phyloP scores from a whole-genome alignment of 2,329 filamentous ascomycete species.

The Aspergillus sp. region DNA sequence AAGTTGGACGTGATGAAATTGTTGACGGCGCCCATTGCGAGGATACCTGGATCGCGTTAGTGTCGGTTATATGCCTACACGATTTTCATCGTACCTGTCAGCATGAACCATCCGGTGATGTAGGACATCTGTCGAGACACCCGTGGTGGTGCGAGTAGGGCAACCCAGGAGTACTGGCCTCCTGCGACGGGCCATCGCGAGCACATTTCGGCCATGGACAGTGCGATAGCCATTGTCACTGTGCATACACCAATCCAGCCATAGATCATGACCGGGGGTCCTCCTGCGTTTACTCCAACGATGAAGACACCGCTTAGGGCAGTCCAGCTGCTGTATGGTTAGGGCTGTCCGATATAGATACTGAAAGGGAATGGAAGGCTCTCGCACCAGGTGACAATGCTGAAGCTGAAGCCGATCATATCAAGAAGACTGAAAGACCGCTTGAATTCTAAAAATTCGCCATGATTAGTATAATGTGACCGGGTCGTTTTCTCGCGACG shows the following conservation, averaged over 20 bases:
- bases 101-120: slow-evolving; percentile 47
- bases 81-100: slow-evolving; percentile 20
- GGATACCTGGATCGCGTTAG: slow-evolving; percentile 24
- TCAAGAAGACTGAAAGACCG: slow-evolving; percentile 53
- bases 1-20: slow-evolving; percentile 56
- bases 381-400: slow-evolving; percentile 50
- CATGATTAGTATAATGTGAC: too few species aligned
- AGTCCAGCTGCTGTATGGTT: slow-evolving; percentile 43
- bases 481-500: neutral
- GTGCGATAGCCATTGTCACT: slow-evolving; percentile 50
- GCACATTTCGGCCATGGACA: slow-evolving; percentile 58
- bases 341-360: neutral
- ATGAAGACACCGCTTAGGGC: slow-evolving; percentile 55
- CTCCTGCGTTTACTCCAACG: slow-evolving; percentile 53
- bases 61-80: neutral
- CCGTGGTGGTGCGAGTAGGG: slow-evolving; percentile 51
- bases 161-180: slow-evolving; percentile 57
- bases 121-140: slow-evolving; percentile 42
- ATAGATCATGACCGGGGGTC: slow-evolving; percentile 57
- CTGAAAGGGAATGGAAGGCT: too few species aligned
- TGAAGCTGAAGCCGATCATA: slow-evolving; percentile 58
- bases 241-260: slow-evolving; percentile 54
- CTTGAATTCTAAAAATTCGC: slow-evolving; percentile 46
- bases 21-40: slow-evolving; percentile 53
- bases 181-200: slow-evolving; percentile 54